These are phyloP conservation scores for Pistacia atlantica DNA, from an alignment of 345 rosid species.

Conservation along the genomic window DNA sequence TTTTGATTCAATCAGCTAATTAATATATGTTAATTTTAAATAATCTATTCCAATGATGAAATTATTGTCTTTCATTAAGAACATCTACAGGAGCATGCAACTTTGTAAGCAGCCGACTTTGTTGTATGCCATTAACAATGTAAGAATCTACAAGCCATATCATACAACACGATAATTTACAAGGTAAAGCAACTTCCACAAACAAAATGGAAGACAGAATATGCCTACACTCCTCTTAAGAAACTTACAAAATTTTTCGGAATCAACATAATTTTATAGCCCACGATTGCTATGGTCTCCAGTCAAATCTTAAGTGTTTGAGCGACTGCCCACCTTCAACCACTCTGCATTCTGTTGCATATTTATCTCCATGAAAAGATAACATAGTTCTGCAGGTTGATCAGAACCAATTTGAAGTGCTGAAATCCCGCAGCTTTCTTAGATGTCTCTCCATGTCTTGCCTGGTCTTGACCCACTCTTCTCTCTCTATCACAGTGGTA, in stretches of 20 bases:
- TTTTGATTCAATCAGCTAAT: too few species aligned
- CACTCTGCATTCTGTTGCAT: conserved; percentile 11
- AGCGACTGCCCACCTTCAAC: not conserved
- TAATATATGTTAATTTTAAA: too few species aligned
- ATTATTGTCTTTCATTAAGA: not conserved
- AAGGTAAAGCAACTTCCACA: not conserved
- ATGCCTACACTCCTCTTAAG: not conserved
- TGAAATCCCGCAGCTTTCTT: conserved; percentile 81
- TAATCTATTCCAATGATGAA: too few species aligned
- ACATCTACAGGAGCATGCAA: not conserved
- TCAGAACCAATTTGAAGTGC: conserved; percentile 84
- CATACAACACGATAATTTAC: conserved; percentile 1
- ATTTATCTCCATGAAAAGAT: not conserved
- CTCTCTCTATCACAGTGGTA: conserved; percentile 72
- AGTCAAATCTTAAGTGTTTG: not conserved
- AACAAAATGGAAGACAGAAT: not conserved
- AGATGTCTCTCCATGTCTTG: conserved; percentile 94
- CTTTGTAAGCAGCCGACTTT: not conserved
- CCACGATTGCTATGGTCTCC: not conserved
- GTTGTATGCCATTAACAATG: not conserved
- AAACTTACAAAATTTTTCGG: not conserved
- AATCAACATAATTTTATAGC: not conserved
- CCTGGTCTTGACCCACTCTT: conserved; percentile 80
- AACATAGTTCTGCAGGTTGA: not conserved
- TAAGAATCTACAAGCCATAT: not conserved